phyloP scores from a whole-genome alignment of 2,329 filamentous ascomycete species.

The Fusarium buharicum region DNA sequence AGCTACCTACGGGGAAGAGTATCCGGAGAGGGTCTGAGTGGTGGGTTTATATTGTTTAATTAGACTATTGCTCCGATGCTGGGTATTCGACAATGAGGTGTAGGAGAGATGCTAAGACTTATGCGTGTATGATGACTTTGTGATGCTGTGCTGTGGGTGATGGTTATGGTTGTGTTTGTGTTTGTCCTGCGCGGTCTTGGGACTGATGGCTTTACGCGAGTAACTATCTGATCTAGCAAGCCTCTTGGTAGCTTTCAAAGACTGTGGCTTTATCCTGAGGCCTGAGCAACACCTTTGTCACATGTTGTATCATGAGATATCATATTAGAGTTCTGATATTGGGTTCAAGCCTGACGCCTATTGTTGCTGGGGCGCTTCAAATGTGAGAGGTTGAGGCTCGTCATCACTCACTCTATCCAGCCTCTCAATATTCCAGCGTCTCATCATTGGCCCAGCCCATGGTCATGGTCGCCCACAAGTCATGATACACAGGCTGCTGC shows the following conservation, averaged over 20 bases:
- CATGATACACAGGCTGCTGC: constrained; percentile 51
- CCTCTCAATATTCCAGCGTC: constrained; percentile 6
- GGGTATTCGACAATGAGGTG: background rate
- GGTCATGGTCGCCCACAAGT: constrained; percentile 62
- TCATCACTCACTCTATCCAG: background rate
- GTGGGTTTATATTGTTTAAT: background rate
- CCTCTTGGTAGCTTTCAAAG: no score
- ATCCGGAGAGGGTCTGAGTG: constrained; percentile 11
- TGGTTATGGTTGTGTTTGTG: background rate
- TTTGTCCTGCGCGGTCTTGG: no score
- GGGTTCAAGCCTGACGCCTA: background rate
- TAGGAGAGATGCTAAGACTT: background rate
- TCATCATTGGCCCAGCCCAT: constrained; percentile 54
- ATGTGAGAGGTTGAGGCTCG: background rate
- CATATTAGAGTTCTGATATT: background rate
- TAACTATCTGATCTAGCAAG: no score
- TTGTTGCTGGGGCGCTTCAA: background rate
- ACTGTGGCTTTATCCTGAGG: background rate
- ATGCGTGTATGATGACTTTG: constrained; percentile 16
- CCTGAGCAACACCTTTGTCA: constrained; percentile 3
- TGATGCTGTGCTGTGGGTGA: background rate
- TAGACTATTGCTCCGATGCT: constrained; percentile 18
- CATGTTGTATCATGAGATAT: constrained; percentile 9
- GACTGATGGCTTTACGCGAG: no score
- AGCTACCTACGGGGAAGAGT: constrained; percentile 3